Evolutionary conservation across 2,329 filamentous ascomycete species (phyloP), one percentile per base, ranked within the genome.

Genomic region (Botrytis porri): DNA sequence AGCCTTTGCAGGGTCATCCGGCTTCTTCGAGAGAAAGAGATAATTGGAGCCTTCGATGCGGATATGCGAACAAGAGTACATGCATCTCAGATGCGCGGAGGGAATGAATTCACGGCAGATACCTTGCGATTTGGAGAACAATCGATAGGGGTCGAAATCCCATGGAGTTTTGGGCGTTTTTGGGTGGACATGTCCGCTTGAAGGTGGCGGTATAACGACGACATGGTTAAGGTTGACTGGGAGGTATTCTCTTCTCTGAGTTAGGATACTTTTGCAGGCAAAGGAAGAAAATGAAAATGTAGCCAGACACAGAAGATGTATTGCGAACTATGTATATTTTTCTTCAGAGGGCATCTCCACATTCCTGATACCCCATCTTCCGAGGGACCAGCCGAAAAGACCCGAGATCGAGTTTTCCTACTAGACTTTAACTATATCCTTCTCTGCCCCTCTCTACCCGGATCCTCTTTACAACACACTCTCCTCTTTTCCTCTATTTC

Each of bases 11-110:
- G 92, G 94, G 60, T 91, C 92, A 66, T 97, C 93, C 81, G 88
- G 91, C 74, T 99, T 90, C 84, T 99, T 99, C 82, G 95, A 98
- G 85, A 89, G 96, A 80, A 95, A 89, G 83, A 89, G 95, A 85
- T 97, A 77, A 74, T 37, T 61, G 20, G 6, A 5, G 18, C 35
- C 29, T 67, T 32, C 18, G 35, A 32, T 29, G 7, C 18, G 25
- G 48, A 32, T 57, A 22, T 41, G 22, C 18, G 48, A 41, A 32
- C 16, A 57, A 57, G 35, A 57, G 5, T 32, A 32, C 35, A 57
- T 41, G 65, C 35, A 41, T 67, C 35, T 67, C 48, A 25, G 65
- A 67, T 67, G 65, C 48, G 48, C 35, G 16, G 18, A 57, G 48
- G 65, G 9, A 41, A 39, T 18, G 37, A 67, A 18, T 41, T 57